A percentile compares a stretch with the other conserved stretches of the same genome.
phyloP scores from a whole-genome alignment of 2,329 filamentous ascomycete species.

The Monosporascus ibericus region DNA sequence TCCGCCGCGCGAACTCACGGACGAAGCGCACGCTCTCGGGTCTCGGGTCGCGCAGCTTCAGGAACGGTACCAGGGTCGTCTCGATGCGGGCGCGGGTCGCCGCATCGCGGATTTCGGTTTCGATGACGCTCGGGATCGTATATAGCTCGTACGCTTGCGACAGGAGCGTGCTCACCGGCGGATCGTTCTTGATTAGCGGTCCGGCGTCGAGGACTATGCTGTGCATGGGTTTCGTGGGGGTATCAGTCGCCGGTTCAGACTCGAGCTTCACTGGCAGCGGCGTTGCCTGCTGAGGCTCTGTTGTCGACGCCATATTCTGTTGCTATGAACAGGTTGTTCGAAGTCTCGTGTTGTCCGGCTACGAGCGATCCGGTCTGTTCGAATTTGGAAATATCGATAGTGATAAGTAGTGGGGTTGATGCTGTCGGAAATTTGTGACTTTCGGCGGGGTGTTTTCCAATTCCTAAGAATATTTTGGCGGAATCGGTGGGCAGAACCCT shows the following conservation, averaged over 20 bases:
- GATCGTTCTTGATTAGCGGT: constrained; percentile 89
- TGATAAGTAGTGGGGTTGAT: neutral
- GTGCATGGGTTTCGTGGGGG: constrained; percentile 60
- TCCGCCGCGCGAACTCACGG: constrained; percentile 78
- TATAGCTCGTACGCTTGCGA: constrained; percentile 69
- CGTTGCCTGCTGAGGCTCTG: neutral
- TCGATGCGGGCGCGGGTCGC: constrained; percentile 76
- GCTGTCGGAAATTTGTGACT: neutral
- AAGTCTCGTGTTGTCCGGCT: neutral
- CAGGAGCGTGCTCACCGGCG: constrained; percentile 75
- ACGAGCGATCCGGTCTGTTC: neutral
- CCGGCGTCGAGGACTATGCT: constrained; percentile 85
- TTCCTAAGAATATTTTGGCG: constrained; percentile 3
- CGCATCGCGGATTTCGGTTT: constrained; percentile 77
- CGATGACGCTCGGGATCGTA: constrained; percentile 77
- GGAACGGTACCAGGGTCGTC: constrained; percentile 77
- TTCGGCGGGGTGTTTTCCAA: neutral
- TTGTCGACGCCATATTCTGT: neutral
- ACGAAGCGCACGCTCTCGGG: constrained; percentile 75
- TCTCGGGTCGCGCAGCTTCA: constrained; percentile 68
- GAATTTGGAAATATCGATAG: neutral
- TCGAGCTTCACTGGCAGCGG: neutral
- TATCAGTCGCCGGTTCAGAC: neutral
- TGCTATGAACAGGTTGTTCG: no score
- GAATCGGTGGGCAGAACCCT: neutral